Conservation (phyloP, 2,329 filamentous ascomycete species). For the Colletotrichum spaethianum region DNA sequence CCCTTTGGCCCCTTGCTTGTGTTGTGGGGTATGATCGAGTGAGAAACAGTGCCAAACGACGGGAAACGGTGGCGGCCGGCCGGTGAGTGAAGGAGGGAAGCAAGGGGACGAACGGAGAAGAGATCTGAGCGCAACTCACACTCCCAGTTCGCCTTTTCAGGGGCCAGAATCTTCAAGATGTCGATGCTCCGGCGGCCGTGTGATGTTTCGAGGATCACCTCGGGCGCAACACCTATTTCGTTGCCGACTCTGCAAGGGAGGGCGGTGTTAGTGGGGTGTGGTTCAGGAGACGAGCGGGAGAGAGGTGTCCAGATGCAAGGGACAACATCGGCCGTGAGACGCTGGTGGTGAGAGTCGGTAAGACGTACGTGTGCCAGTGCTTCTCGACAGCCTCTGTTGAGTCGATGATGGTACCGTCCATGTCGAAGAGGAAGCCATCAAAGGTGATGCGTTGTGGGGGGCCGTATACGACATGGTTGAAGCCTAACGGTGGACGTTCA, state of each 20-base stretch:
- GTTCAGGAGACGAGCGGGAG: background rate
- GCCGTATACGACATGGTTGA: conserved; percentile 39
- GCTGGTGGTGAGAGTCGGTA: conserved; percentile 2
- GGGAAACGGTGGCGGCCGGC: background rate
- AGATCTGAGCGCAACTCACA: conserved; percentile 72
- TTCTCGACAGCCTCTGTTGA: conserved; percentile 83
- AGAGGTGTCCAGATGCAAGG: conserved; percentile 23
- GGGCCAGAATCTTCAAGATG: conserved; percentile 82
- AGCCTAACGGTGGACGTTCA: background rate
- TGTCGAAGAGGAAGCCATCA: conserved; percentile 77
- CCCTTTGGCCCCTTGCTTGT: conserved; percentile 14
- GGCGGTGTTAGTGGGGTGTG: conserved; percentile 39
- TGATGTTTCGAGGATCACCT: conserved; percentile 88
- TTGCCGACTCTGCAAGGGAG: conserved; percentile 73
- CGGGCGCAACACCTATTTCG: conserved; percentile 88
- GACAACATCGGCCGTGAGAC: conserved; percentile 14
- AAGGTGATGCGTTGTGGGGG: conserved; percentile 51
- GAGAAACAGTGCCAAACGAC: background rate
- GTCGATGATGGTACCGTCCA: conserved; percentile 89
- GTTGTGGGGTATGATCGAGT: background rate
- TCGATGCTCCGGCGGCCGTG: conserved; percentile 94
- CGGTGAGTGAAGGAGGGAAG: conserved; percentile 14
- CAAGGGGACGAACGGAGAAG: conserved; percentile 26
- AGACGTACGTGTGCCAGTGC: conserved; percentile 78
- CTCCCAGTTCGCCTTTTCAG: conserved; percentile 91